Conservation (phyloP, 306 rosid genomes). For the Coriaria nepalensis region DNA sequence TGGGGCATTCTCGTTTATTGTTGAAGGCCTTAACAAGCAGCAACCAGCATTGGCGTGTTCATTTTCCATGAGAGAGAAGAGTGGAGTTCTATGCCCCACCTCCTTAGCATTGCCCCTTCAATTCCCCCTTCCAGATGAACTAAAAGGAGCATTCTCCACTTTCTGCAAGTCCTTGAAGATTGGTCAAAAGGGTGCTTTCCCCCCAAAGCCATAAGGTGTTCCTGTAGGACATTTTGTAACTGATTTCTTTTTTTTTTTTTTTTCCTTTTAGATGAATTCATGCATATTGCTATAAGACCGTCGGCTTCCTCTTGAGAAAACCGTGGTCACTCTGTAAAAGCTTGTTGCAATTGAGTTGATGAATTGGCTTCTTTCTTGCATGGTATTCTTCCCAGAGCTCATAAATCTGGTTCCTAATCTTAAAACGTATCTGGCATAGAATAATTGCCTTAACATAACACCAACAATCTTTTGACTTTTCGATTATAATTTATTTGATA, state of each 20-base stretch:
- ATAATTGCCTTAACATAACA: no score
- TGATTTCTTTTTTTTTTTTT: conserved; percentile 8
- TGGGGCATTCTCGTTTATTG: conserved; percentile 81
- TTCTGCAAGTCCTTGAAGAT: conserved; percentile 58
- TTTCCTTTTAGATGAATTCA: neutral
- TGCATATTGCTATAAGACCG: neutral
- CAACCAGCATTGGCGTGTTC: conserved; percentile 88
- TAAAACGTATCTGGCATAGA: no score
- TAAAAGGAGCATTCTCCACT: conserved; percentile 59
- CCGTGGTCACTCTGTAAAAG: no score
- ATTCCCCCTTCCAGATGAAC: conserved; percentile 59
- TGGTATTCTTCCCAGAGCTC: no score
- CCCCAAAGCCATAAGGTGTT: conserved; percentile 10
- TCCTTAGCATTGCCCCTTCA: conserved; percentile 53
- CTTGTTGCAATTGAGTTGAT: no score
- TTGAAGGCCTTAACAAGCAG: conserved; percentile 87
- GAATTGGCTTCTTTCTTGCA: no score
- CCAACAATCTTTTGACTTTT: no score
- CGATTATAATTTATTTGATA: no score
- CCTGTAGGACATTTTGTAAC: conserved; percentile 15
- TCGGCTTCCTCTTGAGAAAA: no score
- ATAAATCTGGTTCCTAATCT: no score
- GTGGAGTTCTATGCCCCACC: conserved; percentile 13
- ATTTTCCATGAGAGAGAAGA: conserved; percentile 27
- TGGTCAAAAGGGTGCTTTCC: conserved; percentile 26